A percentile compares a stretch with the other conserved stretches of the same genome.
These are phyloP conservation scores for Hymenochaete sp. DNA, from an alignment of 1,284 basidiomycete genomes.

Conservation along the genomic window DNA sequence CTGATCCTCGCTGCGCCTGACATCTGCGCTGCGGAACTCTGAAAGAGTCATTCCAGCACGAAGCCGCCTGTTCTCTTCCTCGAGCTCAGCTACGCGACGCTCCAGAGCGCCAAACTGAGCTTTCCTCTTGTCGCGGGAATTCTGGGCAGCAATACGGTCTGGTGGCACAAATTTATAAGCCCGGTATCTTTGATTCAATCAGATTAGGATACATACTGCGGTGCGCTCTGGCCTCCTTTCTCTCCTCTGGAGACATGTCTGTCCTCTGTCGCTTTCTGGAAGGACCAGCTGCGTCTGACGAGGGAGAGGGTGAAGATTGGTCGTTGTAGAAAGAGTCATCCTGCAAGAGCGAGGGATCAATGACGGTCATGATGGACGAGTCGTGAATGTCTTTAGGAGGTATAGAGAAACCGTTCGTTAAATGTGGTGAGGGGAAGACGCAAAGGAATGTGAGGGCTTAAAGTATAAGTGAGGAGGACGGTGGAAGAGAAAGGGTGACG, in stretches of 20 bases:
- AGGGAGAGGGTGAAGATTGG: constrained; percentile 25
- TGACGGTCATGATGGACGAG: constrained; percentile 13
- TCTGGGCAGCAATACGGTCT: constrained; percentile 69
- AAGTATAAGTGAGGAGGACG: constrained; percentile 8
- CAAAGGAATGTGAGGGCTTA: constrained; percentile 7
- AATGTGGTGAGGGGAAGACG: constrained; percentile 7
- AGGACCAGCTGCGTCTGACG: constrained; percentile 31
- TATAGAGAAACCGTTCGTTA: constrained; percentile 1
- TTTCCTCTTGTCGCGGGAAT: constrained; percentile 74
- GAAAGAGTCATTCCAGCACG: constrained; percentile 31
- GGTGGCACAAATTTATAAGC: not conserved
- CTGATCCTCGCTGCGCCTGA: constrained; percentile 29
- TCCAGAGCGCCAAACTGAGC: constrained; percentile 54
- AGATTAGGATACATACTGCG: constrained; percentile 36
- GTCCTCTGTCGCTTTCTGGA: constrained; percentile 63
- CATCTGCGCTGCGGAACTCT: constrained; percentile 23
- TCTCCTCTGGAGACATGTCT: constrained; percentile 55
- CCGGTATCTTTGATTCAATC: not conserved
- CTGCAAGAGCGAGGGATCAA: constrained; percentile 28
- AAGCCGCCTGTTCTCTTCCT: constrained; percentile 38
- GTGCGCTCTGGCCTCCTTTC: constrained; percentile 74
- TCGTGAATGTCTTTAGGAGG: not conserved
- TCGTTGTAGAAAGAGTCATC: constrained; percentile 32
- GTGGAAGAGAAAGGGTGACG: not conserved
- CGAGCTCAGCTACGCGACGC: constrained; percentile 35